phyloP scores from a whole-genome alignment of 768 basidiomycete genomes.

The Leccinum obscurum region DNA sequence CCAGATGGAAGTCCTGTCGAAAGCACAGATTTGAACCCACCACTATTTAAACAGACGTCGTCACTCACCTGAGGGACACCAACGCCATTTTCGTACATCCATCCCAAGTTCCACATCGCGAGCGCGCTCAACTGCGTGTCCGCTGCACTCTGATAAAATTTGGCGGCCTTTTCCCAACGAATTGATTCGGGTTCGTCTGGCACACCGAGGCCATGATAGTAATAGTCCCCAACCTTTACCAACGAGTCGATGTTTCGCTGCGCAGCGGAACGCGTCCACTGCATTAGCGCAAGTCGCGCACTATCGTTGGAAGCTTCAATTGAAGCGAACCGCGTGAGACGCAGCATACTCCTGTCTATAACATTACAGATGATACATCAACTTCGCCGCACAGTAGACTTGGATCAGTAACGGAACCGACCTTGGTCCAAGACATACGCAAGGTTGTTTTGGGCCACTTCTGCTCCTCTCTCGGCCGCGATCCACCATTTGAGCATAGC shows the following conservation, averaged over 20 bases:
- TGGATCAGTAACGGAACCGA: constrained; percentile 36
- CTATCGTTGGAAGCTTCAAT: constrained; percentile 79
- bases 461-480: constrained; percentile 89
- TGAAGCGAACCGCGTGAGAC: constrained; percentile 66
- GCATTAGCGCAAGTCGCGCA: constrained; percentile 79
- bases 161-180: constrained; percentile 86
- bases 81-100: constrained; percentile 98
- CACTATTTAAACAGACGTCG: neutral
- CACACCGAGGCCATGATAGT: constrained; percentile 87
- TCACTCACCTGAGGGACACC: constrained; percentile 79
- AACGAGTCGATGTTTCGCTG: constrained; percentile 96
- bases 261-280: constrained; percentile 92
- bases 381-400: constrained; percentile 36
- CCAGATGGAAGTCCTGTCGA: constrained; percentile 87
- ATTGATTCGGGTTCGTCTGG: constrained; percentile 60
- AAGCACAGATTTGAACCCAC: neutral
- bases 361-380: neutral
- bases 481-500: constrained; percentile 96
- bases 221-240: constrained; percentile 98
- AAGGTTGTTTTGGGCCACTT: constrained; percentile 93
- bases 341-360: constrained; percentile 69
- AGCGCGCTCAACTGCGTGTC: constrained; percentile 91
- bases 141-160: constrained; percentile 92
- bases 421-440: constrained; percentile 93
- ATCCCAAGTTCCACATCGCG: constrained; percentile 98